Percentiles rank a stretch among this genome's conserved stretches.
These are phyloP conservation scores for Flaveria ramosissima DNA, from an alignment of 129 eudicot species.

Conservation along the genomic window DNA sequence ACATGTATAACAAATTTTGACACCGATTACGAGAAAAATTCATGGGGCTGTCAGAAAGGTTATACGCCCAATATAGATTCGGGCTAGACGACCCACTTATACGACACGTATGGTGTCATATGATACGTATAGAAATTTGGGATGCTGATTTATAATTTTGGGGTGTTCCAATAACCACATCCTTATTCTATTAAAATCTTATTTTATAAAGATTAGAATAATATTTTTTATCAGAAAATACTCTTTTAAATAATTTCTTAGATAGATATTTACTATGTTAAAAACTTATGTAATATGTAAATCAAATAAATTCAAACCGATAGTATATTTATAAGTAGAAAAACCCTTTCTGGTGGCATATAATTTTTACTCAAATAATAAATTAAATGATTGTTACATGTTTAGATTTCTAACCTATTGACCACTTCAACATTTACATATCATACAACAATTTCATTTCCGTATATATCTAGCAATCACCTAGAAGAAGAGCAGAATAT, in stretches of 20 bases:
- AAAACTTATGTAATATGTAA: not conserved
- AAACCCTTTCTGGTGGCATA: not conserved
- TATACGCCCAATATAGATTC: no score
- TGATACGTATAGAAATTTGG: no score
- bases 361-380: not conserved
- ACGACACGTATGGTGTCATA: no score
- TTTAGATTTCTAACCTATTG: not conserved
- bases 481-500: slow-evolving; percentile 32
- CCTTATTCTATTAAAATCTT: not conserved
- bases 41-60: no score
- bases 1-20: no score
- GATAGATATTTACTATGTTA: not conserved
- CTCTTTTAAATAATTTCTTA: no score
- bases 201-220: not conserved
- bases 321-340: not conserved
- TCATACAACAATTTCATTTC: not conserved
- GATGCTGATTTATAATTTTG: no score
- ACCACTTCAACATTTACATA: slow-evolving; percentile 7
- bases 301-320: not conserved
- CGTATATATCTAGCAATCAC: not conserved
- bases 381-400: not conserved
- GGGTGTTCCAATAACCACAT: no score
- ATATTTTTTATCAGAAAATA: no score
- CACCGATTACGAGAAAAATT: no score
- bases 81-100: no score